Conservation (phyloP, 2,329 filamentous ascomycete species). For the Ophiostoma angusticollis region DNA sequence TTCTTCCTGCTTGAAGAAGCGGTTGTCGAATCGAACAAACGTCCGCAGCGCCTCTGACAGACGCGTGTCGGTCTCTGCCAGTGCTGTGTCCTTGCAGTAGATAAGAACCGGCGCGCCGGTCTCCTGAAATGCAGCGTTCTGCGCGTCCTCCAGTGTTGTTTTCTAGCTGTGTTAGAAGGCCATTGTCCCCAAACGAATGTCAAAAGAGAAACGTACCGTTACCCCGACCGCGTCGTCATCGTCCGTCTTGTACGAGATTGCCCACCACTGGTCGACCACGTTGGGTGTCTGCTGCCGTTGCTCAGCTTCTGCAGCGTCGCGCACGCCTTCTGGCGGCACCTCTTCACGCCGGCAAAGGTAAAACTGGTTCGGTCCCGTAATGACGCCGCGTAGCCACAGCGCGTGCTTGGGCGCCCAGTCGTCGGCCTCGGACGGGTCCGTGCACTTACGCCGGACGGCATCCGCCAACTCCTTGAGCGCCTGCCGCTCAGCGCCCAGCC, state of each 20-base stretch:
- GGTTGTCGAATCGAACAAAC: slow-evolving; percentile 24
- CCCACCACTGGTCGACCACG: slow-evolving; percentile 20
- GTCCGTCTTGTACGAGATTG: slow-evolving; percentile 13
- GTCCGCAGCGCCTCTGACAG: slow-evolving; percentile 20
- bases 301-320: slow-evolving; percentile 37
- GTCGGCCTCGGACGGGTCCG: slow-evolving; percentile 13
- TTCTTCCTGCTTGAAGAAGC: slow-evolving; percentile 21
- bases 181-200: too few species aligned
- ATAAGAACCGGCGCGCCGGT: slow-evolving; percentile 17
- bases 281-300: slow-evolving; percentile 42
- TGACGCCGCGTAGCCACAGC: slow-evolving; percentile 21
- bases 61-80: slow-evolving; percentile 14
- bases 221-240: slow-evolving; percentile 13
- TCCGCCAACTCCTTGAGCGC: slow-evolving; percentile 6
- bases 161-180: slow-evolving; percentile 2
- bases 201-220: slow-evolving; percentile 10
- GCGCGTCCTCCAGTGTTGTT: slow-evolving; percentile 14
- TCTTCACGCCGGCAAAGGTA: slow-evolving; percentile 18
- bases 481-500: slow-evolving; percentile 4
- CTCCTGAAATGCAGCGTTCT: slow-evolving; percentile 12
- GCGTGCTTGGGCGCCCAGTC: slow-evolving; percentile 18
- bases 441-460: slow-evolving; percentile 11
- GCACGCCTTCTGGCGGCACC: slow-evolving; percentile 9
- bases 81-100: slow-evolving; percentile 20
- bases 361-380: slow-evolving; percentile 16